Evolutionary conservation across 2,329 filamentous ascomycete genomes (phyloP), one percentile per base, ranked within the genome.

Genomic region (Cytospora piceicola): DNA sequence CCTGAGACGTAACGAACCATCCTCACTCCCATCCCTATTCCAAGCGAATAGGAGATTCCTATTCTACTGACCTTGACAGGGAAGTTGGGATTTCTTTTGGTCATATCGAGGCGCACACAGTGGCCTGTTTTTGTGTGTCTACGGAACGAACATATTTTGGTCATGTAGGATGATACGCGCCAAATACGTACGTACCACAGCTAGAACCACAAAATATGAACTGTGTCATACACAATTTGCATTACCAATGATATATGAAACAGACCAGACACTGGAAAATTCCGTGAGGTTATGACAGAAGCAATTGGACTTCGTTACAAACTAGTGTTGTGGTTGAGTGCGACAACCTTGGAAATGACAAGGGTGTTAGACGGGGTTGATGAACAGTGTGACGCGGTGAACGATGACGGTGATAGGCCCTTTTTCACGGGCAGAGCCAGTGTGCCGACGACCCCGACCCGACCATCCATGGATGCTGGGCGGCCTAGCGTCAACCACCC

Each of bases 1-100:
- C 52, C 53, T 63, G 61, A 63, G 61, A 36, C 53, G 29, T n/a
- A 57, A 56, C 27, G 5, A 56, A 20, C 14, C 8, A 42, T 15
- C 4, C 39, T 4, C 39, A 29, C 27, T 36, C n/a, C 46, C 6
- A 6, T 9, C 39, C 39, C 53, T 22, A 24, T 5, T 17, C 39
- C 39, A 42, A 42, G 12, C 12, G 3, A 39, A 20, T 5, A 39
- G 27, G 22, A 3, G 34, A 24, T 51, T 27, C 53, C 20, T 39
- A 27, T 22, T n/a, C 36, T 49, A 5, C 17, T 34, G 53, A 57
- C 22, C 20, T 49, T 36, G 53, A 8, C 32, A 34, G 11, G 2
- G 32, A 34, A 34, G 32, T 8, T 34, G 8, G 32, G 20, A 9
- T n/a, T 4, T 8, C 17, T n/a, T n/a, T 22, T 24, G 12, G 22